A percentile compares a stretch with the other conserved stretches of the same genome.
phyloP scores from a whole-genome alignment of 441 rosid genomes.

The Gossypium aridum region DNA sequence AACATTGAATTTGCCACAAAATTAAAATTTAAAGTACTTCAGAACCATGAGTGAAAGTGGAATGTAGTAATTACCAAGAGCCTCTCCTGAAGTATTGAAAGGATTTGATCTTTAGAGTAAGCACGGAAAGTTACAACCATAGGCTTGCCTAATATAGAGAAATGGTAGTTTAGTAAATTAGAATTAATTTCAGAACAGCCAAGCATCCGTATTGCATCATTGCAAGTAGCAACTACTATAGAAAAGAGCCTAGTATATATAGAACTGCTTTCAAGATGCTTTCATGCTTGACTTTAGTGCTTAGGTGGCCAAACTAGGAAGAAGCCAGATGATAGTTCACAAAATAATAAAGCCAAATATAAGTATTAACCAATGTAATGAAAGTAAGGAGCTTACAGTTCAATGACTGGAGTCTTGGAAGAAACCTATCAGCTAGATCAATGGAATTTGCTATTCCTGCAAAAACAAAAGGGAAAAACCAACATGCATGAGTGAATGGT shows the following conservation, averaged over 20 bases:
- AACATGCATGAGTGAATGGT: neutral
- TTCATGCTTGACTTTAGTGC: neutral
- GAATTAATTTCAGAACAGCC: slow-evolving; percentile 9
- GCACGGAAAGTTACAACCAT: slow-evolving; percentile 72
- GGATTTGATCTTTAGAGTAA: slow-evolving; percentile 74
- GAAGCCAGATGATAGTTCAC: neutral
- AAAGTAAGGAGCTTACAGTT: slow-evolving; percentile 49
- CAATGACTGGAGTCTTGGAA: slow-evolving; percentile 67
- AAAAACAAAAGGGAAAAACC: slow-evolving; percentile 6
- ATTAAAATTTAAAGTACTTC: neutral
- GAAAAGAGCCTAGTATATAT: neutral
- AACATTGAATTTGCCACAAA: neutral
- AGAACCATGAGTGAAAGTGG: neutral
- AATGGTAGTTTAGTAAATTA: slow-evolving; percentile 8
- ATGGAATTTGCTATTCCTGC: slow-evolving; percentile 89
- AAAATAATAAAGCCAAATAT: neutral
- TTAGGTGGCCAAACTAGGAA: neutral
- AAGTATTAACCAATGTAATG: neutral
- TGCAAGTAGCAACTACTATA: neutral
- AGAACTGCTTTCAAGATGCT: neutral
- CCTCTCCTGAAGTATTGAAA: slow-evolving; percentile 72
- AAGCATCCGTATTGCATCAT: neutral
- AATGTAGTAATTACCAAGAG: slow-evolving; percentile 45
- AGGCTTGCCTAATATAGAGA: slow-evolving; percentile 60
- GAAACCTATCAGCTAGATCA: slow-evolving; percentile 86